Evolutionary conservation across 768 basidiomycete genomes (phyloP).

Genomic region (Lyophyllum atratum): DNA sequence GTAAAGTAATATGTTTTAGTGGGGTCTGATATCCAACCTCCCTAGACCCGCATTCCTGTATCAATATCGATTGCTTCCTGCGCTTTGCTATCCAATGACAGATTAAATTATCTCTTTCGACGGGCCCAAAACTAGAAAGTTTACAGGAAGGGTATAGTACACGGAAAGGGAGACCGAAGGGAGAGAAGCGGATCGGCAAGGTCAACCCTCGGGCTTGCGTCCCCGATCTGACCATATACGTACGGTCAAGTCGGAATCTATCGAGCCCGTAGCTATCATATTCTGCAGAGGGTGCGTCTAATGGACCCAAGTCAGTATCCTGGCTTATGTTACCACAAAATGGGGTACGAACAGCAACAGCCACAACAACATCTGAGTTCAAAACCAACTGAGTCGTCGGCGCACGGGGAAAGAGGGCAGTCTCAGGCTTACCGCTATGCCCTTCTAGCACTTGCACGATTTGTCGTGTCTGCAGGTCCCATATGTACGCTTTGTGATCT

Average conservation of each 20-base stretch:
- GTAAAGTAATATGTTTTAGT: slow-evolving; percentile 21
- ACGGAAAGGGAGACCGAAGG: background rate
- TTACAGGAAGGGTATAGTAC: slow-evolving; percentile 8
- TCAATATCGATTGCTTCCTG: slow-evolving; percentile 5
- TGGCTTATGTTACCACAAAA: background rate
- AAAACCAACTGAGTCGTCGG: background rate
- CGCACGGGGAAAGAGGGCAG: slow-evolving; percentile 1
- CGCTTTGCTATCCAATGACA: slow-evolving; percentile 7
- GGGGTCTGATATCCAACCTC: background rate
- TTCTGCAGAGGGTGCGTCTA: slow-evolving; percentile 87
- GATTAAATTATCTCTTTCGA: background rate
- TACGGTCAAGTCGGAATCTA: slow-evolving; percentile 82
- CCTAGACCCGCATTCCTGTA: slow-evolving; percentile 4
- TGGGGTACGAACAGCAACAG: slow-evolving; percentile 61
- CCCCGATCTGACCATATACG: slow-evolving; percentile 78
- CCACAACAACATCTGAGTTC: slow-evolving; percentile 70
- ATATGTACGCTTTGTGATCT: slow-evolving; percentile 86
- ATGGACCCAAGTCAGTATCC: slow-evolving; percentile 7
- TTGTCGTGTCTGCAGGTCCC: slow-evolving; percentile 89
- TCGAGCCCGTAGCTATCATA: slow-evolving; percentile 85
- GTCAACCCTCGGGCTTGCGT: slow-evolving; percentile 18
- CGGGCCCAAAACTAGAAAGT: background rate
- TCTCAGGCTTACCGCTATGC: slow-evolving; percentile 58
- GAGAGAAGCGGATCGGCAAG: background rate
- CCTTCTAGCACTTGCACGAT: slow-evolving; percentile 80